Percentiles rank a stretch among this genome's conserved stretches.
These are phyloP conservation scores for Suillus paluster DNA, from an alignment of 768 basidiomycete species.

Conservation along the genomic window DNA sequence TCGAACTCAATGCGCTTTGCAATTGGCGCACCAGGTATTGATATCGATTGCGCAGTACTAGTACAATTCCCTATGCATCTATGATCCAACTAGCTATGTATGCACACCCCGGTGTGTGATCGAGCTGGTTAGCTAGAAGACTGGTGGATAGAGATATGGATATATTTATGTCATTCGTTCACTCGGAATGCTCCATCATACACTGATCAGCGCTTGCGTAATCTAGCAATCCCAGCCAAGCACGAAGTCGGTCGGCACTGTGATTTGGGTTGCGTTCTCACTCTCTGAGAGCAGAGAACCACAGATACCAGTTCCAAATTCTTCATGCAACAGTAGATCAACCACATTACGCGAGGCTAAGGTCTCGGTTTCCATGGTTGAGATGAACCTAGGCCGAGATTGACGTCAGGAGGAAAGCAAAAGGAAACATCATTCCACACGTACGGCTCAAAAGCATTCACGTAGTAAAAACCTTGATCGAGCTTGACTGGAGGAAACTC, in stretches of 20 bases:
- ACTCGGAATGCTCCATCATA: too few relatives aligned
- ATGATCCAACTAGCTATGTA: background rate
- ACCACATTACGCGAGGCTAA: slow-evolving; percentile 83
- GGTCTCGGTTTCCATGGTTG: slow-evolving; percentile 95
- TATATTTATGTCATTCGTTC: background rate
- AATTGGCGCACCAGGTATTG: too few relatives aligned
- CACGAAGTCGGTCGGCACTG: slow-evolving; percentile 50
- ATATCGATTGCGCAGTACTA: background rate
- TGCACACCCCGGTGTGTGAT: too few relatives aligned
- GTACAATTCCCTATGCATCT: background rate
- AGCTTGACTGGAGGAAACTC: slow-evolving; percentile 80
- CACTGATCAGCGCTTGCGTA: background rate
- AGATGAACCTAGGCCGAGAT: slow-evolving; percentile 61
- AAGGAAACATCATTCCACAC: slow-evolving; percentile 31
- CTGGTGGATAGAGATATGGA: background rate
- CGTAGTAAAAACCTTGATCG: slow-evolving; percentile 82
- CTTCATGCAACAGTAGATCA: slow-evolving; percentile 74
- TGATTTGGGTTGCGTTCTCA: slow-evolving; percentile 16
- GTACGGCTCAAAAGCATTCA: slow-evolving; percentile 90
- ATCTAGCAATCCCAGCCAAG: slow-evolving; percentile 77
- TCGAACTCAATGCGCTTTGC: background rate
- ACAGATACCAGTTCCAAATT: slow-evolving; percentile 75
- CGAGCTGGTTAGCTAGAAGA: background rate
- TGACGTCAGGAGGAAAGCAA: slow-evolving; percentile 5
- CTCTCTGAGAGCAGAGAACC: slow-evolving; percentile 42